Percentiles rank a stretch among this genome's conserved stretches.
These are phyloP conservation scores for Xylaria digitata DNA, from an alignment of 2,329 filamentous ascomycete species.

Conservation along the genomic window DNA sequence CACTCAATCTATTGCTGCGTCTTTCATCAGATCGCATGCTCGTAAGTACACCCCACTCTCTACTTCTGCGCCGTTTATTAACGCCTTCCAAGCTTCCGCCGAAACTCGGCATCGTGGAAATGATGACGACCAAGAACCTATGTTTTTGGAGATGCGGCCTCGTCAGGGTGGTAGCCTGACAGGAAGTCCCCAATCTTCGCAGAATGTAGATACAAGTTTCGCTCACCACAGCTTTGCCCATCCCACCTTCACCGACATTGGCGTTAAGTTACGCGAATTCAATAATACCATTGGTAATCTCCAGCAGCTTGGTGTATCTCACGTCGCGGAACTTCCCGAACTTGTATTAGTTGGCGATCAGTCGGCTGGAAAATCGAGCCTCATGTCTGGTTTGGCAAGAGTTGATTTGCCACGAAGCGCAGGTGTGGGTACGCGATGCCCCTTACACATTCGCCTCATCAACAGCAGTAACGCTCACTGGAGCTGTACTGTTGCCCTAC, in stretches of 20 bases:
- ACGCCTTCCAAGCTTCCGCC: slow-evolving; percentile 41
- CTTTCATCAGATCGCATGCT: slow-evolving; percentile 45
- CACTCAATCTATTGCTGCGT: slow-evolving; percentile 37
- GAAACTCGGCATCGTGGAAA: slow-evolving; percentile 42
- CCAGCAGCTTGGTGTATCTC: slow-evolving; percentile 77
- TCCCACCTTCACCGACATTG: slow-evolving; percentile 64
- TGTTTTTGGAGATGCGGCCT: slow-evolving; percentile 45
- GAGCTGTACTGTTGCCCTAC: slow-evolving; percentile 75
- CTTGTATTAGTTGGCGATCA: slow-evolving; percentile 89
- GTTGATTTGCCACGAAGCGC: slow-evolving; percentile 68
- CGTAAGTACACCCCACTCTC: slow-evolving; percentile 39
- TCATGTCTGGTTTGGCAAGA: slow-evolving; percentile 61
- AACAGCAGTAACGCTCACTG: slow-evolving; percentile 67
- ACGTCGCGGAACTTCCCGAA: slow-evolving; percentile 77
- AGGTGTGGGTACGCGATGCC: slow-evolving; percentile 77
- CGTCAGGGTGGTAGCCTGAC: slow-evolving; percentile 22
- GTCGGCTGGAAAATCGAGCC: slow-evolving; percentile 80
- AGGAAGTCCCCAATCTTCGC: slow-evolving; percentile 41
- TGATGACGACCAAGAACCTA: slow-evolving; percentile 46
- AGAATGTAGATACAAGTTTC: slow-evolving; percentile 46
- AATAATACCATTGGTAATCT: slow-evolving; percentile 76
- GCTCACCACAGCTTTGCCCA: slow-evolving; percentile 51
- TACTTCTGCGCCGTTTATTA: background rate
- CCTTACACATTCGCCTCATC: slow-evolving; percentile 80
- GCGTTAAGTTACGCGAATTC: slow-evolving; percentile 71